Conservation (phyloP, 2,329 filamentous ascomycete genomes). For the Aspergillus viridinutans region DNA sequence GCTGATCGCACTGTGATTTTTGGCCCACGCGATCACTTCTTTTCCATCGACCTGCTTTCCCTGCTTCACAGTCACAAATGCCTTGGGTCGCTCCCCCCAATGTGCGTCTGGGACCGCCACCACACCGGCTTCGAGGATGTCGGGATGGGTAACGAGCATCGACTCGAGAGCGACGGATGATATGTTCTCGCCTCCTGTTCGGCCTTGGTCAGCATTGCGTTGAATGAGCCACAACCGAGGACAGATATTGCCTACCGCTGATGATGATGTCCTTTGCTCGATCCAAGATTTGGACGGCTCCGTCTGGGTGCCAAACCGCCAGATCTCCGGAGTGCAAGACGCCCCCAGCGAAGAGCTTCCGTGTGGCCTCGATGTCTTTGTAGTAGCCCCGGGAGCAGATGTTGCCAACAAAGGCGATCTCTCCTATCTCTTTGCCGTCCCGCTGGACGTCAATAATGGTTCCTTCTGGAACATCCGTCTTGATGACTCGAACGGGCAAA, state of each 20-base stretch:
- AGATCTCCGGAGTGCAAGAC: constrained; percentile 86
- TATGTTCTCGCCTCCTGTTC: constrained; percentile 86
- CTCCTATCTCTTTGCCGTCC: constrained; percentile 72
- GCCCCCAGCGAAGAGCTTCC: constrained; percentile 81
- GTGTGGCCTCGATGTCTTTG: constrained; percentile 80
- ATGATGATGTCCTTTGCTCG: constrained; percentile 98
- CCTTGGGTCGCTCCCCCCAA: constrained; percentile 96
- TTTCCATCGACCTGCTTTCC: constrained; percentile 58
- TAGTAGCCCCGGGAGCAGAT: constrained; percentile 91
- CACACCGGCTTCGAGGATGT: constrained; percentile 86
- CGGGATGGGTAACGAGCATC: constrained; percentile 82
- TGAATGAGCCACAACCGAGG: not conserved
- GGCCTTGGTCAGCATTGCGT: constrained; percentile 1
- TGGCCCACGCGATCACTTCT: constrained; percentile 83
- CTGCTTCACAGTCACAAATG: constrained; percentile 76
- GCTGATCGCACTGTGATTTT: constrained; percentile 72
- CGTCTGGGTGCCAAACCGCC: constrained; percentile 89
- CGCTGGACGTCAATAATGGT: constrained; percentile 63
- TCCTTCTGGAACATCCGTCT: constrained; percentile 66
- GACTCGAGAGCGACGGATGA: constrained; percentile 87
- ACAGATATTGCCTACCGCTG: constrained; percentile 56
- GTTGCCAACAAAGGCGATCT: constrained; percentile 85
- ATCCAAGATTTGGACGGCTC: constrained; percentile 86
- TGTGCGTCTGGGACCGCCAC: constrained; percentile 82
- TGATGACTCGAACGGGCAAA: constrained; percentile 75